These are phyloP conservation scores for Petrea volubilis DNA, from an alignment of 257 asterid species.

Conservation along the genomic window DNA sequence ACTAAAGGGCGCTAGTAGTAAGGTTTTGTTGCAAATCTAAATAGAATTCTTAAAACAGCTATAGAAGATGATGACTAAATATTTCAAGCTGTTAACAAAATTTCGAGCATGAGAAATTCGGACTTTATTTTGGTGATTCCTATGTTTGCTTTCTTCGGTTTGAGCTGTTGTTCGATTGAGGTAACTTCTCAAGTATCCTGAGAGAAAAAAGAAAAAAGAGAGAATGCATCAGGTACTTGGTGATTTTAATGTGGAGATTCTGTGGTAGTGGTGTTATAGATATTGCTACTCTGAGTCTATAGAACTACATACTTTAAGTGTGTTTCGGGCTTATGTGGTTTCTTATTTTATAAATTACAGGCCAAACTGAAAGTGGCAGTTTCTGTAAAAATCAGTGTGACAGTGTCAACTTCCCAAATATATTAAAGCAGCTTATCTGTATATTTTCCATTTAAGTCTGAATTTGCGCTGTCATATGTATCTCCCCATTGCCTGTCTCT, in stretches of 20 bases:
- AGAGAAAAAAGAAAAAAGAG: conserved; percentile 20
- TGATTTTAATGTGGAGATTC: conserved; percentile 39
- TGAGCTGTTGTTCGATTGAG: not conserved
- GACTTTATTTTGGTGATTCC: not conserved
- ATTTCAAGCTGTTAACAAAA: not conserved
- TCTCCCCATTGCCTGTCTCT: no score
- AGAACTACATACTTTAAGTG: not conserved
- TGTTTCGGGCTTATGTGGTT: not conserved
- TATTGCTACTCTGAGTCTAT: not conserved
- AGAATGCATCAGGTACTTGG: not conserved
- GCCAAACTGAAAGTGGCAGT: no score
- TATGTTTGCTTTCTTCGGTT: not conserved
- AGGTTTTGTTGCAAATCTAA: not conserved
- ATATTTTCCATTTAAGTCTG: no score
- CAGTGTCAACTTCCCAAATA: no score
- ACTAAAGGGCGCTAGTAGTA: no score
- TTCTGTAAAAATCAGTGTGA: no score
- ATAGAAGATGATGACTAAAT: not conserved
- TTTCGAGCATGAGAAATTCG: not conserved
- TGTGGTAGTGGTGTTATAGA: conserved; percentile 24
- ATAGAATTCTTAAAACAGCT: not conserved
- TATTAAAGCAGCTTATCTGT: no score
- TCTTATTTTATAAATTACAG: not conserved
- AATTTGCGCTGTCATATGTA: no score
- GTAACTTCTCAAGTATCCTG: not conserved